These are phyloP conservation scores for Fusarium acutatum DNA, from an alignment of 2,329 filamentous ascomycete species.

Conservation along the genomic window DNA sequence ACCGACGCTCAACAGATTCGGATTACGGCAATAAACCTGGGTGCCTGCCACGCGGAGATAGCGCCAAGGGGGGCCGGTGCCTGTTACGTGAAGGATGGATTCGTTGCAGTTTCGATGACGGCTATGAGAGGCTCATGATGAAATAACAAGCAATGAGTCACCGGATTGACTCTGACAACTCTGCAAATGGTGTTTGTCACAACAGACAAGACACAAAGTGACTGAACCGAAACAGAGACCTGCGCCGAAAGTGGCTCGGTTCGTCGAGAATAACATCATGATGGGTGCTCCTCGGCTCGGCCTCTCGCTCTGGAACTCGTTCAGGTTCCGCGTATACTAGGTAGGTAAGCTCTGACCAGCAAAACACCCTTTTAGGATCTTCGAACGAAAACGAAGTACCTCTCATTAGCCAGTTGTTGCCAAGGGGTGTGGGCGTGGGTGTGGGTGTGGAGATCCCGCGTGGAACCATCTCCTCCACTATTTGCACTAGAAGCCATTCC, in stretches of 20 bases:
- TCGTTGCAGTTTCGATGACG: slow-evolving; percentile 22
- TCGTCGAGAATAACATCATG: slow-evolving; percentile 18
- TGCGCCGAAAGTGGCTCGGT: not conserved
- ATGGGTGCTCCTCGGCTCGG: slow-evolving; percentile 21
- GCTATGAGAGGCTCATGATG: slow-evolving; percentile 3
- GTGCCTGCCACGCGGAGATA: slow-evolving; percentile 18
- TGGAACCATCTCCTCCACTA: not conserved
- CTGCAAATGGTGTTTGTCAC: not conserved
- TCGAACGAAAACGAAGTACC: slow-evolving; percentile 8
- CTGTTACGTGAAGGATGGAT: not conserved
- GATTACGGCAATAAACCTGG: slow-evolving; percentile 26
- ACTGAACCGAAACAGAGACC: not conserved
- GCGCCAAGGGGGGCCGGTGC: slow-evolving; percentile 5
- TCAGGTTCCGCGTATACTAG: slow-evolving; percentile 19
- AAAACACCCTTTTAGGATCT: not conserved
- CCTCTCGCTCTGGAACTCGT: slow-evolving; percentile 7
- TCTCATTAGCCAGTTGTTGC: slow-evolving; percentile 20
- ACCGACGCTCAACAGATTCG: slow-evolving; percentile 12
- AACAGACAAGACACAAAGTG: not conserved
- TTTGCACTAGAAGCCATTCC: not conserved
- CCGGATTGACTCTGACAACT: not conserved
- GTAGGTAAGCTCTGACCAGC: slow-evolving; percentile 8
- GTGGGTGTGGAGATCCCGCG: slow-evolving; percentile 21
- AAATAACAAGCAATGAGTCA: not conserved
- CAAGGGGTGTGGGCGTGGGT: not conserved